phyloP scores from a whole-genome alignment of 805 yeast genomes.

The Pichia californica region DNA sequence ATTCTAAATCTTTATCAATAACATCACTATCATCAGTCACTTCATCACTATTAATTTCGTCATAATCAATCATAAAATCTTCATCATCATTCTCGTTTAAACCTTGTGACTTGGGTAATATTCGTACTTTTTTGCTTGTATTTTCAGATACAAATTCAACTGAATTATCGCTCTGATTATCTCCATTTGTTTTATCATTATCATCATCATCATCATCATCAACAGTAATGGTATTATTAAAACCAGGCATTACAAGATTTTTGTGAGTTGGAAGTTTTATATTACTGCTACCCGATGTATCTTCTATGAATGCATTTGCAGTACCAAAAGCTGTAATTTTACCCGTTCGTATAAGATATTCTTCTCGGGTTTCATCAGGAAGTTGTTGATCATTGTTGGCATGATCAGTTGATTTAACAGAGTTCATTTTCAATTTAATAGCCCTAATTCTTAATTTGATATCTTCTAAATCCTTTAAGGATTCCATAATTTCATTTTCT shows the following conservation, averaged over 20 bases:
- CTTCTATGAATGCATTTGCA: conserved; percentile 48
- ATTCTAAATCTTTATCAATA: not conserved
- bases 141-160: too few species aligned
- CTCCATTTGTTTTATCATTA: too few species aligned
- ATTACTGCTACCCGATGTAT: conserved; percentile 27
- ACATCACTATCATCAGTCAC: conserved; percentile 10
- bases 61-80: conserved; percentile 8
- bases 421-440: conserved; percentile 16
- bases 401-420: not conserved
- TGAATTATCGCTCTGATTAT: too few species aligned
- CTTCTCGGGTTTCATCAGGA: conserved; percentile 74
- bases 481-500: conserved; percentile 43
- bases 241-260: conserved; percentile 45
- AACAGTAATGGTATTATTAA: conserved; percentile 17
- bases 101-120: too few species aligned
- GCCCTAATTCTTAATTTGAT: conserved; percentile 37
- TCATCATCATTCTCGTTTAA: conserved; percentile 13
- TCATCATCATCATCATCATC: conserved; percentile 2
- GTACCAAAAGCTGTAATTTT: conserved; percentile 90
- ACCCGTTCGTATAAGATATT: conserved; percentile 81
- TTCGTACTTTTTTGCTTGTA: too few species aligned
- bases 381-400: conserved; percentile 22
- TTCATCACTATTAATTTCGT: conserved; percentile 8
- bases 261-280: conserved; percentile 33
- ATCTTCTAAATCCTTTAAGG: conserved; percentile 59